Conservation (phyloP, 1,284 basidiomycete genomes). For the Puccinia coronata region DNA sequence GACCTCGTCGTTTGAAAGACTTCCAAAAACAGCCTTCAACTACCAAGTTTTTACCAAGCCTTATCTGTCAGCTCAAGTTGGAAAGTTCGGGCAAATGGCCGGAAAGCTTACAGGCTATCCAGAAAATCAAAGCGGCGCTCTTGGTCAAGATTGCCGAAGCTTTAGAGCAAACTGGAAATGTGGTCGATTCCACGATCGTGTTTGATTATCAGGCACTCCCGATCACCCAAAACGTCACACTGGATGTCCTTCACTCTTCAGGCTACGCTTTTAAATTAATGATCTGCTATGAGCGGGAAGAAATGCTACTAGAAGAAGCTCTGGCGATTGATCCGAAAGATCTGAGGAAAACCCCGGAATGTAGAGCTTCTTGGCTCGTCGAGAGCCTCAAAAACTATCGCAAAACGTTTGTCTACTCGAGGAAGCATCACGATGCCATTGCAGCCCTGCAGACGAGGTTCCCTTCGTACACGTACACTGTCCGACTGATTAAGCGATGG, state of each 20-base stretch:
- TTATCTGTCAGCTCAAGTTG: constrained; percentile 78
- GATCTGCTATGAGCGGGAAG: constrained; percentile 87
- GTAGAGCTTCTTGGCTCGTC: constrained; percentile 61
- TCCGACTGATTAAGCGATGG: constrained; percentile 90
- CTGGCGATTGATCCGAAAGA: constrained; percentile 62
- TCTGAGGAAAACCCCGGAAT: constrained; percentile 54
- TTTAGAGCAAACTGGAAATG: constrained; percentile 64
- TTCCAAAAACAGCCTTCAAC: constrained; percentile 61
- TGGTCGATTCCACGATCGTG: constrained; percentile 62
- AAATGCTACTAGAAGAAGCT: constrained; percentile 70
- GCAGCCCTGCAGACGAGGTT: constrained; percentile 77
- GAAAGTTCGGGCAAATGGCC: constrained; percentile 93
- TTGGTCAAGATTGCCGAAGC: constrained; percentile 63
- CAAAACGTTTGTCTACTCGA: constrained; percentile 72
- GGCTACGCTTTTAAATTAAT: constrained; percentile 84
- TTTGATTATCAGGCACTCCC: constrained; percentile 62
- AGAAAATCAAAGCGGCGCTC: constrained; percentile 92
- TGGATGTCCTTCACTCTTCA: constrained; percentile 77
- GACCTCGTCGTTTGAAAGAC: constrained; percentile 62
- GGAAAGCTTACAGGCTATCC: constrained; percentile 86
- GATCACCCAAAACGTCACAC: constrained; percentile 69
- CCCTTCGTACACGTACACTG: constrained; percentile 77
- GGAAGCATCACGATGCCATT: constrained; percentile 81
- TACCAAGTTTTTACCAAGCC: constrained; percentile 69
- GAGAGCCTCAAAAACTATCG: constrained; percentile 70